phyloP scores from a whole-genome alignment of 2,329 filamentous ascomycete genomes.

The Stylonectria norvegica region DNA sequence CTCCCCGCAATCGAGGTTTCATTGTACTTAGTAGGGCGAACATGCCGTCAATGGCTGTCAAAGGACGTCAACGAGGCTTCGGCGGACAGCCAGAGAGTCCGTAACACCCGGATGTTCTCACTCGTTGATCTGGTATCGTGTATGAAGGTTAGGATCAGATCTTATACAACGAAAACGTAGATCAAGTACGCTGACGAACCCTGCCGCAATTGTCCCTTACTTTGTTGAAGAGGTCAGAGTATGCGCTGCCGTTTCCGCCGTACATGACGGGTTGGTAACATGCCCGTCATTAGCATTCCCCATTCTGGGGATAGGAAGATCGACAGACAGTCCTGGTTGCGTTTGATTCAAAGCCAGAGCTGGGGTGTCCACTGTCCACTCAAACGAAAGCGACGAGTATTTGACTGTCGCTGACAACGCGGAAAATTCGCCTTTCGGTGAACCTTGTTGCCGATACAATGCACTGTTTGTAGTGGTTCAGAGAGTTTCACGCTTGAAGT shows the following conservation, averaged over 20 bases:
- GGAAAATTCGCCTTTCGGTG: not conserved
- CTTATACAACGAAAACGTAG: not conserved
- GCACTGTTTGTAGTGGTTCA: not conserved
- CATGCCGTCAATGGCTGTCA: slow-evolving; percentile 47
- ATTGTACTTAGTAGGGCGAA: slow-evolving; percentile 11
- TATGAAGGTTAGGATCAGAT: not conserved
- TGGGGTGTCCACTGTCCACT: not conserved
- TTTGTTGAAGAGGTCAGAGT: not conserved
- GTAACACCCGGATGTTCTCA: slow-evolving; percentile 48
- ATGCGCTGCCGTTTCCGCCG: not conserved
- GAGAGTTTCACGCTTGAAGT: not conserved
- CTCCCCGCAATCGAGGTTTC: not conserved
- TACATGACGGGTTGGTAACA: no score
- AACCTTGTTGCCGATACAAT: not conserved
- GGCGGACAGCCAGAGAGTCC: slow-evolving; percentile 54
- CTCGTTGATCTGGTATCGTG: not conserved
- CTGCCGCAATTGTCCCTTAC: not conserved
- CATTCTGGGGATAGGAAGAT: not conserved
- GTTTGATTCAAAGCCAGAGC: not conserved
- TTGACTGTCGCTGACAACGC: not conserved
- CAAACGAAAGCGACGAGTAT: not conserved
- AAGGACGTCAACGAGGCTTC: slow-evolving; percentile 53
- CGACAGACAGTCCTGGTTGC: not conserved
- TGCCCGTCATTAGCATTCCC: not conserved
- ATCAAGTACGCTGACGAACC: not conserved